Conservation (phyloP, 2,329 filamentous ascomycete genomes). For the Exophiala mesophila region DNA sequence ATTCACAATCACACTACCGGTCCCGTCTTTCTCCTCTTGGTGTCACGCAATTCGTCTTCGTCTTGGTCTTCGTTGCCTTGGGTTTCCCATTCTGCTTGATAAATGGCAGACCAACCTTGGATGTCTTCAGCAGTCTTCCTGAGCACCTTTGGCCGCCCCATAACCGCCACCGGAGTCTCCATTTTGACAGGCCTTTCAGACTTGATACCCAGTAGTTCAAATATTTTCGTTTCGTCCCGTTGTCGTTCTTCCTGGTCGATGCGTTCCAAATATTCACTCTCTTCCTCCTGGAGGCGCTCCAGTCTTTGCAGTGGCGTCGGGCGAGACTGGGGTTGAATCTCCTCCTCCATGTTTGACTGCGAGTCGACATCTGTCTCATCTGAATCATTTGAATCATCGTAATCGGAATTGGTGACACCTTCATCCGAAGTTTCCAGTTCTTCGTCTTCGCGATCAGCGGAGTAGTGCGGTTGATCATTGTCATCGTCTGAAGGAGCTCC, state of each 20-base stretch:
- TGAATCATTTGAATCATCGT: too few relatives aligned
- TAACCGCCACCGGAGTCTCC: slow-evolving; percentile 23
- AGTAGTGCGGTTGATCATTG: not conserved
- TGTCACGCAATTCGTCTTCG: not conserved
- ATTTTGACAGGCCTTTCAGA: slow-evolving; percentile 20
- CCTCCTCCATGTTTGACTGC: not conserved
- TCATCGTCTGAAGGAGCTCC: slow-evolving; percentile 1
- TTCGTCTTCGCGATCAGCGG: not conserved
- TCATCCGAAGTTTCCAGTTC: slow-evolving; percentile 1
- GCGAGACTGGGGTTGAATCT: not conserved
- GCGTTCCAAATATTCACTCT: slow-evolving; percentile 44
- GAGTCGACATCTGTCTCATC: not conserved
- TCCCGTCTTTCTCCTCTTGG: slow-evolving; percentile 12
- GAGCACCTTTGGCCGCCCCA: slow-evolving; percentile 24
- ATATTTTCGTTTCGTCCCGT: slow-evolving; percentile 44
- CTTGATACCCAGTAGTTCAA: slow-evolving; percentile 38
- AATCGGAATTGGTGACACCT: too few relatives aligned
- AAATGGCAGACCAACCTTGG: slow-evolving; percentile 29
- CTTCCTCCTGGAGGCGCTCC: slow-evolving; percentile 27
- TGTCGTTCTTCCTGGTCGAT: slow-evolving; percentile 44
- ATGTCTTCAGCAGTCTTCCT: slow-evolving; percentile 30
- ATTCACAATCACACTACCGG: not conserved
- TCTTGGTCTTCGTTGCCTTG: slow-evolving; percentile 1
- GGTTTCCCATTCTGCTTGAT: slow-evolving; percentile 21
- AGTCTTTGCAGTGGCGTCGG: slow-evolving; percentile 7